Conservation (phyloP, 257 asterid genomes). For the Asclepias syriaca region DNA sequence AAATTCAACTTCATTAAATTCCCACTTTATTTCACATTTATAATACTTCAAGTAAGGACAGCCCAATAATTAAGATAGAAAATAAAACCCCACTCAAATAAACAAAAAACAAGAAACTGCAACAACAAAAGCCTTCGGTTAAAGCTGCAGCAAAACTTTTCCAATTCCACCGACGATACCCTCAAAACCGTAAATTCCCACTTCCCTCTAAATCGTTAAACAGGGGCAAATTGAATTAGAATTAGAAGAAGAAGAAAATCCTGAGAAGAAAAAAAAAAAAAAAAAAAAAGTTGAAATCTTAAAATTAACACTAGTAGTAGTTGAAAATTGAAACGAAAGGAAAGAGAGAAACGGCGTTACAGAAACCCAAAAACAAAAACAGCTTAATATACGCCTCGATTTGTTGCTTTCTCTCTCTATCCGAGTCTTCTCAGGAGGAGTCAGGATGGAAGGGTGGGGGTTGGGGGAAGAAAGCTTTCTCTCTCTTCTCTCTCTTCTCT, state of each 20-base stretch:
- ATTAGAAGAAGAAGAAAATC: neutral
- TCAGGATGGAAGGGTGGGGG: too few species aligned
- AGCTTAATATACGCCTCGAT: conserved; percentile 50
- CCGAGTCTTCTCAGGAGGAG: conserved; percentile 1
- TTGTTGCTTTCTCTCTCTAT: conserved; percentile 35
- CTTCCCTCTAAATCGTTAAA: conserved; percentile 5
- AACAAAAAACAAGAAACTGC: conserved; percentile 7
- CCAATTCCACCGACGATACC: conserved; percentile 17
- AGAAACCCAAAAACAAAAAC: conserved; percentile 45
- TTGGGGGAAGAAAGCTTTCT: neutral
- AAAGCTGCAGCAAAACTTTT: conserved; percentile 8
- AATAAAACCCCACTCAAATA: conserved; percentile 9
- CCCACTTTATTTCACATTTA: conserved; percentile 5
- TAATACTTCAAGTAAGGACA: neutral
- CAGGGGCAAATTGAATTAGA: too few species aligned
- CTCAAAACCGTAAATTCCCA: conserved; percentile 6
- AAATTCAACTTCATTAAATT: conserved; percentile 7
- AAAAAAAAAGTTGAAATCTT: neutral
- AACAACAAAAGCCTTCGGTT: neutral
- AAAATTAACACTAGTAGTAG: neutral
- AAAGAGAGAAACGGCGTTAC: conserved; percentile 26
- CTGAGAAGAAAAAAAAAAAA: neutral
- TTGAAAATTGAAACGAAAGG: neutral
- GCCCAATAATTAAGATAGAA: neutral
- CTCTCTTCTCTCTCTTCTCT: neutral